Evolutionary conservation across 768 basidiomycete genomes (phyloP).

Genomic region (Mrakia frigida): DNA sequence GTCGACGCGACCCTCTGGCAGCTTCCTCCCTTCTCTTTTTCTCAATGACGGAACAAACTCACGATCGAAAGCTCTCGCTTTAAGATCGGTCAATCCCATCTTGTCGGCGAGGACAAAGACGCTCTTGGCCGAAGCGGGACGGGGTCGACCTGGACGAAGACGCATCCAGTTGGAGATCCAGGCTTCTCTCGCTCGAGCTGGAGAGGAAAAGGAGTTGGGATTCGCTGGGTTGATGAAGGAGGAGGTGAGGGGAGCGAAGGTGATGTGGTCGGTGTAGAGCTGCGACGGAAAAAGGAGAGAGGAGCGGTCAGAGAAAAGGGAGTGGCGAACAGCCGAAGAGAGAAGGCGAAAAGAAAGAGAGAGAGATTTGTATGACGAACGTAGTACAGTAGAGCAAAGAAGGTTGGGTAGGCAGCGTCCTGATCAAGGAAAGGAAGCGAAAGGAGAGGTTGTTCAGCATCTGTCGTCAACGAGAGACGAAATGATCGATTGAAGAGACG

Average conservation of each 20-base stretch:
- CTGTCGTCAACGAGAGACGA: not conserved
- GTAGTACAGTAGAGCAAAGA: slow-evolving; percentile 68
- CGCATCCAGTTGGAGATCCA: slow-evolving; percentile 24
- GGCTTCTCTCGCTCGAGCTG: slow-evolving; percentile 1
- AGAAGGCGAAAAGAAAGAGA: not conserved
- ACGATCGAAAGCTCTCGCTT: slow-evolving; percentile 24
- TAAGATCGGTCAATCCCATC: slow-evolving; percentile 26
- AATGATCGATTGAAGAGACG: not conserved
- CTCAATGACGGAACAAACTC: too few relatives aligned
- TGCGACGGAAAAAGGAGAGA: not conserved
- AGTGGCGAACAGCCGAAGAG: not conserved
- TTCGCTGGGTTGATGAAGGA: slow-evolving; percentile 30
- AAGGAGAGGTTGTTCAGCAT: not conserved
- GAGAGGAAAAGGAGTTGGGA: not conserved
- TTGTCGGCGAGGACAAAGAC: slow-evolving; percentile 30
- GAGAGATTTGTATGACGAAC: not conserved
- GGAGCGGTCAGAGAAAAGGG: not conserved
- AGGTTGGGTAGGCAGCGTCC: slow-evolving; percentile 57
- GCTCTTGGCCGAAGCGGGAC: slow-evolving; percentile 25
- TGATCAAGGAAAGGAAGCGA: not conserved
- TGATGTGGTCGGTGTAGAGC: slow-evolving; percentile 66
- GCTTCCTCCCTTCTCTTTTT: too few relatives aligned
- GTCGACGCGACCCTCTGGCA: too few relatives aligned
- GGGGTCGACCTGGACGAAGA: slow-evolving; percentile 6
- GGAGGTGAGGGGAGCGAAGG: slow-evolving; percentile 66